Evolutionary conservation across 306 rosid genomes (phyloP).

Genomic region (Datisca glomerata): DNA sequence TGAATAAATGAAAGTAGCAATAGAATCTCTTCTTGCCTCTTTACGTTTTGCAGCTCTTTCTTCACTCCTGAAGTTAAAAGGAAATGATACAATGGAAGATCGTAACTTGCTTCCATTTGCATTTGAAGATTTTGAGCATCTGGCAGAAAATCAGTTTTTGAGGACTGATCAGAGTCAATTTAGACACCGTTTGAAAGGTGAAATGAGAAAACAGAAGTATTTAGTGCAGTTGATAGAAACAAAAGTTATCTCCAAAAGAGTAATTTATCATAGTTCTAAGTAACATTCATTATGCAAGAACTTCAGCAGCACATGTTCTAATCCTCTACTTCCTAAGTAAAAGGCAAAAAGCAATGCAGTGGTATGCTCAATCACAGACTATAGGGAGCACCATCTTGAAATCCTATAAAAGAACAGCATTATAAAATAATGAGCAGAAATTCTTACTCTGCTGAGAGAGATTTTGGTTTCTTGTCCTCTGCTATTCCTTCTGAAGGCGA

Average conservation of each 20-base stretch:
- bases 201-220: too few species aligned
- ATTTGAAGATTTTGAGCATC: conserved; percentile 31
- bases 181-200: background rate
- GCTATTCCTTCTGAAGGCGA: conserved; percentile 28
- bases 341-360: too few species aligned
- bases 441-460: conserved; percentile 27
- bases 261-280: too few species aligned
- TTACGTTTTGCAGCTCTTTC: conserved; percentile 87
- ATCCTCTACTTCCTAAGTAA: too few species aligned
- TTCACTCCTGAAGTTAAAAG: conserved; percentile 73
- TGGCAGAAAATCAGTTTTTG: conserved; percentile 22
- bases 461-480: conserved; percentile 19
- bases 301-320: background rate
- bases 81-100: conserved; percentile 29
- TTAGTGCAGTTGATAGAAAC: too few species aligned
- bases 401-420: too few species aligned
- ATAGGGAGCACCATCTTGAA: too few species aligned
- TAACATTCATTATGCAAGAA: background rate
- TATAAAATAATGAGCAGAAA: background rate
- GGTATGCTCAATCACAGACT: too few species aligned
- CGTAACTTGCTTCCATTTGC: conserved; percentile 27
- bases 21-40: conserved; percentile 46
- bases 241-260: too few species aligned
- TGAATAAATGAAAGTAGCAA: conserved; percentile 2
- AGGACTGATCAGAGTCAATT: too few species aligned